A percentile compares a stretch with the other conserved stretches of the same genome.
These are phyloP conservation scores for Cordyceps fumosorosea DNA, from an alignment of 2,329 filamentous ascomycete genomes.

Conservation along the genomic window DNA sequence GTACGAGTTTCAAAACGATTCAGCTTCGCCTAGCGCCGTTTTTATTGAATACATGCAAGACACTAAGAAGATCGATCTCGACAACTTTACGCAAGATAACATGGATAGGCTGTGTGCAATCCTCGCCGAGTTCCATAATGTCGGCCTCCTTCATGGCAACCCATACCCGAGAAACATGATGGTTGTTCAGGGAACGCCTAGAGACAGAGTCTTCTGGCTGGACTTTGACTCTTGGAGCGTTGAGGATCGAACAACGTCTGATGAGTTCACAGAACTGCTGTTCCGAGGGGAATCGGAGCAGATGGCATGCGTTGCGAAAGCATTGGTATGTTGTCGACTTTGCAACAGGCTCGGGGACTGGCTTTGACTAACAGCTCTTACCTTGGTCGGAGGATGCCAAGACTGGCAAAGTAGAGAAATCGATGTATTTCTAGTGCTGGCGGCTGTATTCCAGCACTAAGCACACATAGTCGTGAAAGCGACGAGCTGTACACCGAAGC, in stretches of 20 bases:
- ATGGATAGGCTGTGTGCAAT: not conserved
- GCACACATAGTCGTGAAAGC: not conserved
- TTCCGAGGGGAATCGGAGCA: not conserved
- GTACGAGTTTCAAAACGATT: not conserved
- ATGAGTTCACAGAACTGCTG: not conserved
- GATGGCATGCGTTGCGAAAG: not conserved
- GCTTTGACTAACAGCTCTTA: not conserved
- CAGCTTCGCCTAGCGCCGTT: not conserved
- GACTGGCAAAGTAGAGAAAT: not conserved
- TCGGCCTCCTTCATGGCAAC: not conserved
- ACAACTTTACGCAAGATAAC: not conserved
- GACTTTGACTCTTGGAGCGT: not conserved
- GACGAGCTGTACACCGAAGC: not conserved
- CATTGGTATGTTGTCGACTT: not conserved
- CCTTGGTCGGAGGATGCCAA: not conserved
- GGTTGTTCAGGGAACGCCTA: not conserved
- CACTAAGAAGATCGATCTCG: not conserved
- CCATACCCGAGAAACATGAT: slow-evolving; percentile 2
- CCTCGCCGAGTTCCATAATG: not conserved
- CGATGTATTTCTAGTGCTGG: not conserved
- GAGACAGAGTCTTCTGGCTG: slow-evolving; percentile 1
- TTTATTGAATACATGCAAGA: not conserved
- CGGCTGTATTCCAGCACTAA: not conserved
- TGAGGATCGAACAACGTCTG: not conserved
- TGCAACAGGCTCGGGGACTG: not conserved